phyloP scores from a whole-genome alignment of 768 basidiomycete species.

The Leccinellum albellum region DNA sequence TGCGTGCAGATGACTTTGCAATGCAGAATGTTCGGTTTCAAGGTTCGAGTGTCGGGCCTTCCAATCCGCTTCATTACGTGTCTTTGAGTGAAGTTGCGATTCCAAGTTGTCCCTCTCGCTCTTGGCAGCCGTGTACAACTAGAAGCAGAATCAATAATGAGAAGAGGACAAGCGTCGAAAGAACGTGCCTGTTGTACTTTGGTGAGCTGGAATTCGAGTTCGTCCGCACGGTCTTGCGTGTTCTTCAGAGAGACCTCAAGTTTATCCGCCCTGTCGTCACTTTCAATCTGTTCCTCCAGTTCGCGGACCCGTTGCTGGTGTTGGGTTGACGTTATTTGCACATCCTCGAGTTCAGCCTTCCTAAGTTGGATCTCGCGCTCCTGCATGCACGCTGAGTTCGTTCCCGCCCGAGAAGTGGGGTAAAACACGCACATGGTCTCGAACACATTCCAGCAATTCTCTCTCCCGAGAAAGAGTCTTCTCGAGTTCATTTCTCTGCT shows the following conservation, averaged over 20 bases:
- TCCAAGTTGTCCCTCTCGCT: slow-evolving; percentile 58
- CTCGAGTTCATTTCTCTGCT: slow-evolving; percentile 41
- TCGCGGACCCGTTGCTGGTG: slow-evolving; percentile 61
- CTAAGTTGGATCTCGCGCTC: slow-evolving; percentile 73
- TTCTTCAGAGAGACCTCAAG: slow-evolving; percentile 71
- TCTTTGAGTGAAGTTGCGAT: slow-evolving; percentile 39
- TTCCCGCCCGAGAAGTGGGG: background rate
- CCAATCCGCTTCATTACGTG: slow-evolving; percentile 47
- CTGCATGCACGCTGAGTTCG: slow-evolving; percentile 30
- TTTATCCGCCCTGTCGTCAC: slow-evolving; percentile 75
- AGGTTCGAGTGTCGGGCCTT: slow-evolving; percentile 46
- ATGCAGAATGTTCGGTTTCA: slow-evolving; percentile 35
- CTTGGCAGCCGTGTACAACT: slow-evolving; percentile 60
- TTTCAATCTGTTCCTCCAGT: slow-evolving; percentile 77
- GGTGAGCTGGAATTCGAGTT: slow-evolving; percentile 77
- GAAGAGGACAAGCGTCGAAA: background rate
- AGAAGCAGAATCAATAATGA: background rate
- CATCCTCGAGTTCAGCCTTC: slow-evolving; percentile 50
- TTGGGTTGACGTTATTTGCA: slow-evolving; percentile 51
- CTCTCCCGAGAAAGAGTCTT: slow-evolving; percentile 43
- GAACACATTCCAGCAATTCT: slow-evolving; percentile 37
- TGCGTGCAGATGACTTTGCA: slow-evolving; percentile 42
- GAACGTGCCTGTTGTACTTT: slow-evolving; percentile 68
- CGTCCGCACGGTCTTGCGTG: slow-evolving; percentile 77
- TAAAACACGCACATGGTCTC: slow-evolving; percentile 29